These are phyloP conservation scores for Phytophthora hibernalis DNA, from an alignment of 352 stramenopile species.

Conservation along the genomic window DNA sequence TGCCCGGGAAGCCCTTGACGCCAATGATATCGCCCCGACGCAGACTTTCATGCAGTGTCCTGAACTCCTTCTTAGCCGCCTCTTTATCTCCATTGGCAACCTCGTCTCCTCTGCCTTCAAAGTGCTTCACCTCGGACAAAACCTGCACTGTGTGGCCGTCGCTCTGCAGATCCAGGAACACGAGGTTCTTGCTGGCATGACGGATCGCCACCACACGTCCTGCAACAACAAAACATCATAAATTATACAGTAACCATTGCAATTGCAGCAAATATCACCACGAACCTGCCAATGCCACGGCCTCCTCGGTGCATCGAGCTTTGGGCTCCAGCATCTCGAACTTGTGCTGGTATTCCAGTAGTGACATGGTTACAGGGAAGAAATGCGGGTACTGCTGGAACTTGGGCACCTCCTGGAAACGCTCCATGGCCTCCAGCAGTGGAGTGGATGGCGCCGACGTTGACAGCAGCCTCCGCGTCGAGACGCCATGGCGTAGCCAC, in stretches of 20 bases:
- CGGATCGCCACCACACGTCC: constrained; percentile 81
- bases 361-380: constrained; percentile 73
- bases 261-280: not conserved
- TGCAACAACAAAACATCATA: constrained; percentile 14
- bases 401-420: constrained; percentile 58
- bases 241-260: not conserved
- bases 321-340: constrained; percentile 62
- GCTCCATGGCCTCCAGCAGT: constrained; percentile 52
- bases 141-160: constrained; percentile 76
- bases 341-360: constrained; percentile 67
- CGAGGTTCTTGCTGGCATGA: constrained; percentile 83
- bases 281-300: constrained; percentile 63
- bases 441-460: constrained; percentile 18
- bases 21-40: constrained; percentile 85
- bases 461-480: constrained; percentile 33
- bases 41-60: constrained; percentile 69
- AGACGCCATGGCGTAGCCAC: constrained; percentile 36
- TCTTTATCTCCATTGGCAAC: constrained; percentile 35
- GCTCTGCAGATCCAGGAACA: constrained; percentile 80
- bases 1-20: constrained; percentile 79
- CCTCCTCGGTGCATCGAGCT: constrained; percentile 60
- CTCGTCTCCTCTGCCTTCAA: constrained; percentile 48
- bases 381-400: constrained; percentile 73
- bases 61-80: constrained; percentile 58
- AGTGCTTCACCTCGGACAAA: constrained; percentile 80